Evolutionary conservation across 2,329 filamentous ascomycete species (phyloP).

Genomic region (Exophiala sp.): DNA sequence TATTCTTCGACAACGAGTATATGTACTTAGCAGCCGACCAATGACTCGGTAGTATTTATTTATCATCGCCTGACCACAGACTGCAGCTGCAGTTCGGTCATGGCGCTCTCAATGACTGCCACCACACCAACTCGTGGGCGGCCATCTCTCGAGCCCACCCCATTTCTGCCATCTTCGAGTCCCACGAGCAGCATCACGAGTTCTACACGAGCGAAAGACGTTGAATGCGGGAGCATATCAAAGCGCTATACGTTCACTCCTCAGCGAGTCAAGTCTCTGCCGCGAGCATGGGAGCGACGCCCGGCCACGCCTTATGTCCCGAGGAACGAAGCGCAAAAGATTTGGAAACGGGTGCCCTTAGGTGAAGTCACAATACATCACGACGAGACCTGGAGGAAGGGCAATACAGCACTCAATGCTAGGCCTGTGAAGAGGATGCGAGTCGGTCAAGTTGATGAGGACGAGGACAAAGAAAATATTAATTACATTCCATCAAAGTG

Average conservation of each 20-base stretch:
- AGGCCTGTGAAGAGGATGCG: constrained; percentile 25
- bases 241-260: constrained; percentile 38
- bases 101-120: not conserved
- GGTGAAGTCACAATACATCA: constrained; percentile 11
- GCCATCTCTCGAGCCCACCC: not conserved
- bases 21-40: too few relatives aligned
- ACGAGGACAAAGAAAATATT: constrained; percentile 25
- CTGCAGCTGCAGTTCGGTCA: not conserved
- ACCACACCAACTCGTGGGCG: not conserved
- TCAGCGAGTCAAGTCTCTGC: constrained; percentile 32
- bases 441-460: constrained; percentile 5
- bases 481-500: constrained; percentile 17
- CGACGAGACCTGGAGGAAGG: constrained; percentile 15
- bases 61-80: too few relatives aligned
- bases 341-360: constrained; percentile 43
- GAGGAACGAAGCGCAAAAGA: constrained; percentile 41
- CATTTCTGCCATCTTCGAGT: constrained; percentile 3
- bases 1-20: not conserved
- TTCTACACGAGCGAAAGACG: not conserved
- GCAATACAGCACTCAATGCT: constrained; percentile 8
- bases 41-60: too few relatives aligned
- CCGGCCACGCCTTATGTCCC: constrained; percentile 40
- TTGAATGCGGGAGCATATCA: not conserved
- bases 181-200: not conserved
- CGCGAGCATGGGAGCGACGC: constrained; percentile 45